These are phyloP conservation scores for Hypoxylon fuscum DNA, from an alignment of 495 filamentous ascomycete genomes.

Conservation along the genomic window DNA sequence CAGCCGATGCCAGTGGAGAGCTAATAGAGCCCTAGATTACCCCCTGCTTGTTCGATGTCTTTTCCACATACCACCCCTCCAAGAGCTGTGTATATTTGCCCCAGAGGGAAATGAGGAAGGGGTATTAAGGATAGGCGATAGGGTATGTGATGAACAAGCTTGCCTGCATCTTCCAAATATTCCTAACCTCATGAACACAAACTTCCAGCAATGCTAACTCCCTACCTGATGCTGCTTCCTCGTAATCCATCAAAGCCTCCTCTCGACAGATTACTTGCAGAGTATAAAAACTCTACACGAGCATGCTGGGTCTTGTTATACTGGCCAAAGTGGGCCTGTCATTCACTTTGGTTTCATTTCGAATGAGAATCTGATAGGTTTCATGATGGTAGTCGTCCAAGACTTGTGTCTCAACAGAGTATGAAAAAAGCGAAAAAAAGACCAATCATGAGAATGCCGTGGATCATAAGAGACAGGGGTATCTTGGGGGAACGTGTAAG, in stretches of 20 bases:
- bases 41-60: conserved; percentile 19
- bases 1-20: conserved; percentile 17
- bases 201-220: conserved; percentile 28
- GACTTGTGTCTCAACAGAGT: conserved; percentile 6
- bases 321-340: not conserved
- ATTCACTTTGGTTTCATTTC: conserved; percentile 5
- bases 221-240: conserved; percentile 28
- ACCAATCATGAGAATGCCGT: conserved; percentile 24
- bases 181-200: conserved; percentile 36
- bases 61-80: conserved; percentile 16
- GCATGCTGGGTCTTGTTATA: conserved; percentile 1
- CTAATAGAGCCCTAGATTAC: too few relatives aligned
- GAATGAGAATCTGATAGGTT: conserved; percentile 1
- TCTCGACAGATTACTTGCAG: not conserved
- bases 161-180: conserved; percentile 33
- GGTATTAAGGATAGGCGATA: conserved; percentile 38
- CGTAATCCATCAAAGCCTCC: conserved; percentile 18
- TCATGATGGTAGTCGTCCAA: conserved; percentile 13
- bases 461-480: conserved; percentile 31
- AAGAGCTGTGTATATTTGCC: conserved; percentile 18
- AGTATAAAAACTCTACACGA: conserved; percentile 8
- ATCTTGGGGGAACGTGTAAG: conserved; percentile 25
- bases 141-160: conserved; percentile 28
- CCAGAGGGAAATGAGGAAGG: conserved; percentile 13
- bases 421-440: conserved; percentile 19